phyloP scores from a whole-genome alignment of 192 early-diverging fungal genomes.

The Gonapodya prolifera region DNA sequence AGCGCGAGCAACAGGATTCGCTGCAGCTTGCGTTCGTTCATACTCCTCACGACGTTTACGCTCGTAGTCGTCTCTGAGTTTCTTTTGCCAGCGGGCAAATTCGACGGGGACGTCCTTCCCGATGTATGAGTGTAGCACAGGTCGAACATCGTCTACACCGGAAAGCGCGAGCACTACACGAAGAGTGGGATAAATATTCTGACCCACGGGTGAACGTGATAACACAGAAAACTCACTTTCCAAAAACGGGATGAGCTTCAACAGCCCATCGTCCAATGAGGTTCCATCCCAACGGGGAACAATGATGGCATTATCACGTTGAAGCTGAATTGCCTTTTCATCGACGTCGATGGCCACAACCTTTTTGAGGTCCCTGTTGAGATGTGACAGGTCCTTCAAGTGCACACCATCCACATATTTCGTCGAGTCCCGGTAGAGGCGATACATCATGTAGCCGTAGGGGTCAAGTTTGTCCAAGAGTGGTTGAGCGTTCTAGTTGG shows the following conservation, averaged over 20 bases:
- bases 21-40: conserved; percentile 13
- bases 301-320: conserved; percentile 83
- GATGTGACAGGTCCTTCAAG: conserved; percentile 73
- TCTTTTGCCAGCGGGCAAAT: conserved; percentile 52
- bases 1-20: conserved; percentile 37
- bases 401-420: conserved; percentile 70
- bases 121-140: conserved; percentile 52
- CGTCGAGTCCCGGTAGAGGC: conserved; percentile 85
- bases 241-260: conserved; percentile 78
- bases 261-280: conserved; percentile 63
- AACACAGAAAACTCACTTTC: conserved; percentile 45
- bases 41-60: conserved; percentile 37
- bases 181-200: not conserved
- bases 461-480: conserved; percentile 85
- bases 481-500: conserved; percentile 58
- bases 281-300: conserved; percentile 81
- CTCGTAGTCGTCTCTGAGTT: conserved; percentile 53
- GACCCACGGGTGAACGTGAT: conserved; percentile 7
- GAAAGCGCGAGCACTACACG: conserved; percentile 41
- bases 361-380: conserved; percentile 89
- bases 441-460: conserved; percentile 70
- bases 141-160: conserved; percentile 61
- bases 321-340: conserved; percentile 65
- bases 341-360: conserved; percentile 89
- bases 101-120: conserved; percentile 52